These are phyloP conservation scores for Didymella pomorum DNA, from an alignment of 2,329 filamentous ascomycete genomes.

Conservation along the genomic window DNA sequence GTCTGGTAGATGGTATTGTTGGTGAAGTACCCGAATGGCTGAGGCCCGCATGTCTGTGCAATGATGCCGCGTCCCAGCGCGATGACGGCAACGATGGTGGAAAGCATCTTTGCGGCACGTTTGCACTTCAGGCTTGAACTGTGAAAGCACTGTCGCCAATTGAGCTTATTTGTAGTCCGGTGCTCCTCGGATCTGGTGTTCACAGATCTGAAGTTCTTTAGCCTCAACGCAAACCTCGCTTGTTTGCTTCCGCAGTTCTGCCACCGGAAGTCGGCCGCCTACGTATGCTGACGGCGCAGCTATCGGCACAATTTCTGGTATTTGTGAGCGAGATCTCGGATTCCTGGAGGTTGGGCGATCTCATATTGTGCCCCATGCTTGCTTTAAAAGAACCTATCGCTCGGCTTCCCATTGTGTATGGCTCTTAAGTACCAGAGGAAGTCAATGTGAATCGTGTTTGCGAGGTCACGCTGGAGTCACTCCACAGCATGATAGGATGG, in stretches of 20 bases:
- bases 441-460: background rate
- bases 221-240: background rate
- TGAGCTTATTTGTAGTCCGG: background rate
- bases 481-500: background rate
- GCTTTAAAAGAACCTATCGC: background rate
- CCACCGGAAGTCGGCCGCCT: background rate
- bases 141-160: background rate
- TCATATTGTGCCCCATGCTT: background rate
- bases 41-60: background rate
- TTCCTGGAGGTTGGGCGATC: background rate
- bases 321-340: background rate
- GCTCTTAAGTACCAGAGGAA: background rate
- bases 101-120: background rate
- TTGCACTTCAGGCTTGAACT: background rate
- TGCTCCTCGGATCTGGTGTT: background rate
- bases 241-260: background rate
- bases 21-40: background rate
- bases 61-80: background rate
- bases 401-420: background rate
- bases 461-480: background rate
- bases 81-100: background rate
- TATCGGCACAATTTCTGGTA: background rate
- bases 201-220: background rate
- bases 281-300: background rate
- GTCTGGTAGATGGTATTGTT: background rate